phyloP scores from a whole-genome alignment of 805 yeast species.

The Wickerhamiella musiphila region DNA sequence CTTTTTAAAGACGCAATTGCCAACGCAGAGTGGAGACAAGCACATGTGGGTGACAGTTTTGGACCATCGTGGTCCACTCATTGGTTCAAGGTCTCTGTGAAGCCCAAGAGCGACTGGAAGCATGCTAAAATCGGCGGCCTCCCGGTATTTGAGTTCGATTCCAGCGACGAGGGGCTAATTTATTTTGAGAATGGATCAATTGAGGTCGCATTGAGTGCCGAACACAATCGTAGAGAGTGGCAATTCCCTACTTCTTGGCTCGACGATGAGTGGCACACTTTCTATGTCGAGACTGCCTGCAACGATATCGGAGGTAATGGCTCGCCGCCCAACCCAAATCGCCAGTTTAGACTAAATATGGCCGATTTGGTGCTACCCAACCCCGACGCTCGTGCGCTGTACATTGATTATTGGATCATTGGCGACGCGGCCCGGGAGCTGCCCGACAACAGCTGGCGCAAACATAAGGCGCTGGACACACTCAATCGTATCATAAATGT shows the following conservation, averaged over 20 bases:
- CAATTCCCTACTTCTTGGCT: slow-evolving; percentile 41
- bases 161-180: slow-evolving; percentile 70
- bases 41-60: slow-evolving; percentile 47
- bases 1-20: slow-evolving; percentile 40
- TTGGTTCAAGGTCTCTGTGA: slow-evolving; percentile 63
- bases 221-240: slow-evolving; percentile 55
- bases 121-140: slow-evolving; percentile 32
- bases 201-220: slow-evolving; percentile 72
- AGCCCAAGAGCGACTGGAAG: slow-evolving; percentile 46
- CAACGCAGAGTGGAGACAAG: slow-evolving; percentile 28
- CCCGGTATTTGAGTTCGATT: slow-evolving; percentile 67
- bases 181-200: slow-evolving; percentile 53
- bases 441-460: slow-evolving; percentile 59
- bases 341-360: slow-evolving; percentile 44
- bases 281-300: slow-evolving; percentile 80
- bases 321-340: slow-evolving; percentile 51
- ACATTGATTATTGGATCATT: slow-evolving; percentile 70
- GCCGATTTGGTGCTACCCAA: slow-evolving; percentile 78
- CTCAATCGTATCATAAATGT: slow-evolving; percentile 68
- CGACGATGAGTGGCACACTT: slow-evolving; percentile 36
- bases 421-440: slow-evolving; percentile 86
- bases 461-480: slow-evolving; percentile 63
- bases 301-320: slow-evolving; percentile 88
- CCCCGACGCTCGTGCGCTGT: slow-evolving; percentile 57
- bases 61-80: slow-evolving; percentile 97